Percentiles rank a stretch among this genome's conserved stretches.
phyloP scores from a whole-genome alignment of 306 rosid genomes.

The Medicago ruthenica region DNA sequence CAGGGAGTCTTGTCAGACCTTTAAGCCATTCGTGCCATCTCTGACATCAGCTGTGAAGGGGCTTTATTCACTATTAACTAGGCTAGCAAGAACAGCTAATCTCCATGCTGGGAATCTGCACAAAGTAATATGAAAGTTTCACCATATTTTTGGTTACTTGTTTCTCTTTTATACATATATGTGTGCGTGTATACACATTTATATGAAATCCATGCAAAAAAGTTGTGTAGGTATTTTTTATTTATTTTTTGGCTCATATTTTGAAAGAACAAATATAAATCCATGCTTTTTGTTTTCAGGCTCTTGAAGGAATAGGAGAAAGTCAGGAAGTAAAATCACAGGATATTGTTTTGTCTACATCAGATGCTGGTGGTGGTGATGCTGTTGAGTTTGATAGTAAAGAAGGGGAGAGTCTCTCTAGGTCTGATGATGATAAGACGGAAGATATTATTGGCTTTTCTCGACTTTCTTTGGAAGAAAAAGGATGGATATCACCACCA shows the following conservation, averaged over 20 bases:
- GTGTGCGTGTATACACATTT: neutral
- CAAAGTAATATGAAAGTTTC: conserved; percentile 64
- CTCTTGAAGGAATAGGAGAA: conserved; percentile 97
- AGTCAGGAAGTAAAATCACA: conserved; percentile 87
- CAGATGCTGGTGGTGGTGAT: conserved; percentile 66
- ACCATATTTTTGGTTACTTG: conserved; percentile 36
- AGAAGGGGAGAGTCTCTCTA: conserved; percentile 65
- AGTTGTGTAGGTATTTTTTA: neutral
- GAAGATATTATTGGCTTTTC: conserved; percentile 60
- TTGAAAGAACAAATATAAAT: conserved; percentile 33
- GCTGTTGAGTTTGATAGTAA: conserved; percentile 66
- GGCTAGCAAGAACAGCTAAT: conserved; percentile 91
- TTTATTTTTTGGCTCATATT: conserved; percentile 9
- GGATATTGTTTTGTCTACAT: conserved; percentile 64
- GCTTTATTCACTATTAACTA: conserved; percentile 81
- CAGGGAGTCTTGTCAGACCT: conserved; percentile 76
- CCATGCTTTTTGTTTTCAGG: conserved; percentile 57
- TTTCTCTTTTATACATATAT: neutral
- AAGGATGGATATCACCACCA: conserved; percentile 91
- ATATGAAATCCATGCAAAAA: neutral
- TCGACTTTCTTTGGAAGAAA: conserved; percentile 72
- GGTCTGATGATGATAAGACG: conserved; percentile 58
- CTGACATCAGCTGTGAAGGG: conserved; percentile 81
- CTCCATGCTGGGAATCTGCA: conserved; percentile 97
- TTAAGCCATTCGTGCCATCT: conserved; percentile 80